These are phyloP conservation scores for Oryza officinalis DNA, from an alignment of 176 grass and related monocot genomes.

Conservation along the genomic window DNA sequence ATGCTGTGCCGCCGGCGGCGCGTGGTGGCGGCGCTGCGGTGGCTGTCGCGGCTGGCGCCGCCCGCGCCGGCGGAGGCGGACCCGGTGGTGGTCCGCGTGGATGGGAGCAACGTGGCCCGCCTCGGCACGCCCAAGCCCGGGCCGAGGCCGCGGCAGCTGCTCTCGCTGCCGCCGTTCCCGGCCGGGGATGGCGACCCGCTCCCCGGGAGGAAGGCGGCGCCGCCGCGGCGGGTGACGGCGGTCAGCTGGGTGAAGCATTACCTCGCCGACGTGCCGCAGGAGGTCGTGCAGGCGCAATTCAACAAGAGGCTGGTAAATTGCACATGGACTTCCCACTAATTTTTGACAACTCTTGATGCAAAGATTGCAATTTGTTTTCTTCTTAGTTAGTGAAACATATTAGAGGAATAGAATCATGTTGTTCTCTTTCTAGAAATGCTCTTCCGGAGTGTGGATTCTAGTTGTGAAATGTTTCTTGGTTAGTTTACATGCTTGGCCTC, in stretches of 20 bases:
- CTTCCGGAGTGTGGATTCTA: not conserved
- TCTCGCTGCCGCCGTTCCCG: slow-evolving; percentile 72
- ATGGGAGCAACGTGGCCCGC: slow-evolving; percentile 53
- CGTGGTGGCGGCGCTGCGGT: slow-evolving; percentile 7
- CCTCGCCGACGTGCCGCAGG: slow-evolving; percentile 63
- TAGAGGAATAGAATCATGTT: not conserved
- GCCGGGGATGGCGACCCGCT: slow-evolving; percentile 39
- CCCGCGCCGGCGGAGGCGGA: slow-evolving; percentile 45
- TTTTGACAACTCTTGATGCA: not conserved
- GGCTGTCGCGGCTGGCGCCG: slow-evolving; percentile 50
- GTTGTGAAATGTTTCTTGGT: not conserved
- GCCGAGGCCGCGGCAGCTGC: slow-evolving; percentile 76
- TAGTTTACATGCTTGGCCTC: too few relatives aligned
- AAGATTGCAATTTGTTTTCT: not conserved
- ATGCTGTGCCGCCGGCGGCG: slow-evolving; percentile 34
- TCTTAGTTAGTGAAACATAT: not conserved
- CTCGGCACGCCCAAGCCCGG: slow-evolving; percentile 65
- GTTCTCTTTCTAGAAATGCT: not conserved
- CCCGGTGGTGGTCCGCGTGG: slow-evolving; percentile 51
- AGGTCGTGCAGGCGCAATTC: slow-evolving; percentile 71
- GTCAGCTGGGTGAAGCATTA: slow-evolving; percentile 89
- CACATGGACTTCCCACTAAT: not conserved
- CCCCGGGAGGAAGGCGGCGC: slow-evolving; percentile 52
- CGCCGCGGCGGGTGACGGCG: slow-evolving; percentile 49
- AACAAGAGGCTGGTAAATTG: slow-evolving; percentile 57